Evolutionary conservation across 1,139 yeast species (phyloP).

Genomic region (Cylindricascospora bacillispora): DNA sequence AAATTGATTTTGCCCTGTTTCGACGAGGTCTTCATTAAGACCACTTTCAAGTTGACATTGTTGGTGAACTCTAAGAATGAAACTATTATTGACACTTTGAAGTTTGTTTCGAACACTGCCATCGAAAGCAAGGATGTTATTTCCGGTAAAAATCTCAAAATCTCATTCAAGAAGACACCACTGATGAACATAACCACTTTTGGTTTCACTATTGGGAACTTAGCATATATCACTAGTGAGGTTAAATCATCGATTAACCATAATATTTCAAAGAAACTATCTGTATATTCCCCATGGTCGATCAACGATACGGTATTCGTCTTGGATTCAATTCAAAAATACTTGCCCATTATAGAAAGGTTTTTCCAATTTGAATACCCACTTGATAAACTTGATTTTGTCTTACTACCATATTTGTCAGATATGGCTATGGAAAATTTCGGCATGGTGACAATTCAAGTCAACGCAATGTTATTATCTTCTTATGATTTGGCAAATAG

Average conservation of each 20-base stretch:
- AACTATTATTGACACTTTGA: conserved; percentile 25
- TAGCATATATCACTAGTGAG: conserved; percentile 36
- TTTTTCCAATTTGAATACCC: conserved; percentile 39
- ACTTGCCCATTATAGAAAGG: conserved; percentile 34
- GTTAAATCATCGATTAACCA: conserved; percentile 11
- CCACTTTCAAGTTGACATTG: conserved; percentile 37
- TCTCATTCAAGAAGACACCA: conserved; percentile 39
- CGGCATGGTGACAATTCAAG: conserved; percentile 51
- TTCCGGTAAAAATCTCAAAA: conserved; percentile 17
- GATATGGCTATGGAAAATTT: conserved; percentile 78
- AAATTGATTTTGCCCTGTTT: conserved; percentile 50
- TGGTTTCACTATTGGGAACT: conserved; percentile 55
- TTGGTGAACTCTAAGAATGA: neutral
- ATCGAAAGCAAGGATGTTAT: conserved; percentile 12
- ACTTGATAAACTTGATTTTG: conserved; percentile 47
- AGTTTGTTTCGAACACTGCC: conserved; percentile 37
- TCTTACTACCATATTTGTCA: conserved; percentile 52
- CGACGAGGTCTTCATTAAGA: conserved; percentile 48
- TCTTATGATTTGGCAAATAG: conserved; percentile 23
- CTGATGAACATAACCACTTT: conserved; percentile 49
- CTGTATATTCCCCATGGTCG: conserved; percentile 43
- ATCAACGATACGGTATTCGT: conserved; percentile 35
- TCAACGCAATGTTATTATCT: conserved; percentile 36
- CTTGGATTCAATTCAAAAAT: conserved; percentile 32
- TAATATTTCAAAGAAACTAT: conserved; percentile 30